Conservation (phyloP, 768 basidiomycete genomes). For the Termitomyces sp. region DNA sequence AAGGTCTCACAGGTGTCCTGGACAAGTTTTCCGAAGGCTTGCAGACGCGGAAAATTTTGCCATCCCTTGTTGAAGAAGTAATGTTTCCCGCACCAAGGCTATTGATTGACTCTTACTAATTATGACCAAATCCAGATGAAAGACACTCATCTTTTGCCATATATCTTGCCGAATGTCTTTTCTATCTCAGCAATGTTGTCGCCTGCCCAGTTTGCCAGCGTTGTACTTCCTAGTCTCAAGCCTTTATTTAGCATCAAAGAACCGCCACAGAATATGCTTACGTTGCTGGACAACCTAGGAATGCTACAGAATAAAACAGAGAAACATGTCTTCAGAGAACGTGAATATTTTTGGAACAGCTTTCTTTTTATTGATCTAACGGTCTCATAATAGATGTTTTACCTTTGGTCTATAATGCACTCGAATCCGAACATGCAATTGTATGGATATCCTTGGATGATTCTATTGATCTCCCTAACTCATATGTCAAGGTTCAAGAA, state of each 20-base stretch:
- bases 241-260: conserved; percentile 90
- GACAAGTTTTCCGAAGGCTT: conserved; percentile 85
- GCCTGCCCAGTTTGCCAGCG: conserved; percentile 70
- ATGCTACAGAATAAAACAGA: conserved; percentile 89
- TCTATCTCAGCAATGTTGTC: conserved; percentile 76
- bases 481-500: conserved; percentile 73
- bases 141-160: conserved; percentile 87
- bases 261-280: conserved; percentile 96
- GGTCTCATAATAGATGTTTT: conserved; percentile 79
- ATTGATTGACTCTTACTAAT: background rate
- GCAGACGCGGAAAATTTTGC: conserved; percentile 82
- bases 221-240: conserved; percentile 82
- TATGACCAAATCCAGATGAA: conserved; percentile 64
- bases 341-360: conserved; percentile 38
- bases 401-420: conserved; percentile 90
- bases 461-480: background rate
- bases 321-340: conserved; percentile 80
- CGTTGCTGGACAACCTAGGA: conserved; percentile 81
- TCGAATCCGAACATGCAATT: conserved; percentile 90
- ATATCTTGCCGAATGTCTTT: conserved; percentile 95
- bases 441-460: conserved; percentile 32
- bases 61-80: conserved; percentile 91
- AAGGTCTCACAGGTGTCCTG: conserved; percentile 76
- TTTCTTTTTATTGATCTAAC: conserved; percentile 4
- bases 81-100: background rate